Evolutionary conservation across 2,329 filamentous ascomycete genomes (phyloP).

Genomic region (Didymella pinodella): DNA sequence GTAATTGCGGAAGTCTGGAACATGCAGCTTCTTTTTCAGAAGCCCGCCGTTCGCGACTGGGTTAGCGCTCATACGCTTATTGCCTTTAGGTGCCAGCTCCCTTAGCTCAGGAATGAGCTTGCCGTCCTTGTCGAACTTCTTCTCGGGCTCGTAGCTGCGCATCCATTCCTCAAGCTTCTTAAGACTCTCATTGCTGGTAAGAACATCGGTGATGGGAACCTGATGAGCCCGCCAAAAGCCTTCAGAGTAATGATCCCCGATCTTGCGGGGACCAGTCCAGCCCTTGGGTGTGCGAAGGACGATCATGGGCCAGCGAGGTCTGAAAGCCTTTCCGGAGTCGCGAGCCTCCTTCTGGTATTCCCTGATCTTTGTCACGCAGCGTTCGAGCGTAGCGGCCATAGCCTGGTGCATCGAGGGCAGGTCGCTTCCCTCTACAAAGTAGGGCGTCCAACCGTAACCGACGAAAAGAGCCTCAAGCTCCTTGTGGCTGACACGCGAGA

Average conservation of each 20-base stretch:
- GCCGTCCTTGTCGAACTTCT: conserved; percentile 71
- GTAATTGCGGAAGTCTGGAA: conserved; percentile 76
- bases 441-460: conserved; percentile 81
- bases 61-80: conserved; percentile 78
- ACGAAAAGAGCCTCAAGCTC: conserved; percentile 74
- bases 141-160: conserved; percentile 76
- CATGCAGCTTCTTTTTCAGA: conserved; percentile 70
- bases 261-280: conserved; percentile 77
- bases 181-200: conserved; percentile 70
- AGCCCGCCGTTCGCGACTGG: conserved; percentile 76
- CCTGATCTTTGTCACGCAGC: conserved; percentile 73
- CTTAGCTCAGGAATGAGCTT: conserved; percentile 69
- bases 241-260: conserved; percentile 74
- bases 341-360: conserved; percentile 75
- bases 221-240: conserved; percentile 85
- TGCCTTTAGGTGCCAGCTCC: conserved; percentile 70
- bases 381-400: conserved; percentile 79
- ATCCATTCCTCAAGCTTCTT: conserved; percentile 78
- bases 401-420: conserved; percentile 79
- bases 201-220: conserved; percentile 76
- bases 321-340: conserved; percentile 72
- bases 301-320: conserved; percentile 81
- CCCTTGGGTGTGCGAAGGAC: conserved; percentile 80
- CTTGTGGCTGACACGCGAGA: conserved; percentile 76
- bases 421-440: conserved; percentile 81